A percentile compares a stretch with the other conserved stretches of the same genome.
These are phyloP conservation scores for Leptographium radiaticola DNA, from an alignment of 2,329 filamentous ascomycete genomes.

Conservation along the genomic window DNA sequence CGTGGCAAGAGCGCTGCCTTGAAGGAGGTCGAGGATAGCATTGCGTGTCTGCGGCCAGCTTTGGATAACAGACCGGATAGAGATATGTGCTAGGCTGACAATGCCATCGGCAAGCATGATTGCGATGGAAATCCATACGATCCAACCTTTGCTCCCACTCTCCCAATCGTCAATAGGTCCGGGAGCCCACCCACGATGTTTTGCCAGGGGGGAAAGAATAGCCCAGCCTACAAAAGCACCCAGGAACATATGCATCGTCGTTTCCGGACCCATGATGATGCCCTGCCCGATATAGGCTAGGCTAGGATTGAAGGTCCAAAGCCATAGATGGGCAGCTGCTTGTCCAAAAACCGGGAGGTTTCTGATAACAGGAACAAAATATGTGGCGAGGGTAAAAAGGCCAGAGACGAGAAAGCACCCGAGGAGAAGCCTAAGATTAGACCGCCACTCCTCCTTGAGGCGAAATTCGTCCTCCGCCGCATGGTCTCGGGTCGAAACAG, in stretches of 20 bases:
- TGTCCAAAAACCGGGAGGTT: constrained; percentile 78
- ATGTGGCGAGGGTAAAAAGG: constrained; percentile 66
- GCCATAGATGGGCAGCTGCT: constrained; percentile 63
- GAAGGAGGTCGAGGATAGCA: not conserved
- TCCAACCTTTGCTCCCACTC: constrained; percentile 91
- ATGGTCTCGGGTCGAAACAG: constrained; percentile 7
- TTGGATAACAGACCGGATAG: constrained; percentile 31
- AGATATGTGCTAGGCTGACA: constrained; percentile 71
- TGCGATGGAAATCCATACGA: constrained; percentile 88
- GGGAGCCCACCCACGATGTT: constrained; percentile 75
- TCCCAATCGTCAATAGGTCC: constrained; percentile 83
- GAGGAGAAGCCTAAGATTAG: constrained; percentile 41
- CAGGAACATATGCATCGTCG: constrained; percentile 88
- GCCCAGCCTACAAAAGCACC: constrained; percentile 87
- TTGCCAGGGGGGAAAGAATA: constrained; percentile 77
- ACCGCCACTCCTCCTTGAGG: constrained; percentile 23
- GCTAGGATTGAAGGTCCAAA: constrained; percentile 93
- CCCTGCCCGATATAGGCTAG: constrained; percentile 96
- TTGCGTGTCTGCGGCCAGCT: constrained; percentile 4
- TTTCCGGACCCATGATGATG: constrained; percentile 95
- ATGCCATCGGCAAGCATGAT: constrained; percentile 96
- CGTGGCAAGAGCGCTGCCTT: not conserved
- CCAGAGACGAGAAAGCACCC: constrained; percentile 47
- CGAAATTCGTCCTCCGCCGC: constrained; percentile 15
- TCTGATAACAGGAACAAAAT: constrained; percentile 76